Evolutionary conservation across 108 stramenopile species (phyloP), one percentile per base, ranked within the genome.

Genomic region (Skeletonema grethae): DNA sequence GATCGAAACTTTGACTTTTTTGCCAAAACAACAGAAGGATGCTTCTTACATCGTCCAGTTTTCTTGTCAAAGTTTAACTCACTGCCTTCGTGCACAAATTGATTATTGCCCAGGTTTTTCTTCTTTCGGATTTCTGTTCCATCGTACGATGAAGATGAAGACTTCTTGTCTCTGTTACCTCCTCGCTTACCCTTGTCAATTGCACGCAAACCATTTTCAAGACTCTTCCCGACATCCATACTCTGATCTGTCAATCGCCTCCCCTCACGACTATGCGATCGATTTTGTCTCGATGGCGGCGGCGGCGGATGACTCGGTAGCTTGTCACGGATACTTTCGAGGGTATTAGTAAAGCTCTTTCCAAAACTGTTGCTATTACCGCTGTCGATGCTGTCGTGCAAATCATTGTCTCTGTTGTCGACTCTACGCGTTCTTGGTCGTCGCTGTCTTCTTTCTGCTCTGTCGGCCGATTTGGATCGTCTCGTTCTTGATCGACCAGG

Each of bases 1-100:
- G 16, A 8, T 53, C 50, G 18, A 36, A 61, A 61, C 31, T 5
- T n/a, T 6, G 60, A 61, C 60, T 61, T 61, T 8, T 61, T 61
- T 18, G 60, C 60, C 60, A 61, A 39, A 16, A 61, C 1, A 35
- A 61, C n/a, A 35, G 60, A 61, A 16, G 60, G 60, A 11, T 61
- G 60, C 31, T 61, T 61, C 60, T 61, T 61, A 36, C 60, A 61
- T n/a, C 60, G 60, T 5, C 60, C 60, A 32, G 60, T 61, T 31
- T 61, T 61, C 22, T 35, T 61, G 18, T 61, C 60, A 24, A 61
- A 61, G n/a, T 61, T 61, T 7, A 22, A 13, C 3, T 53, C 50
- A 53, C 4, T 22, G 8, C 2, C 8, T 22, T 22, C 2, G 22
- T 2, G 22, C 1, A 53, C 50, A 7, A 53, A 53, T 24, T 0